phyloP scores from a whole-genome alignment of 306 rosid species.

The Vigna radiata region DNA sequence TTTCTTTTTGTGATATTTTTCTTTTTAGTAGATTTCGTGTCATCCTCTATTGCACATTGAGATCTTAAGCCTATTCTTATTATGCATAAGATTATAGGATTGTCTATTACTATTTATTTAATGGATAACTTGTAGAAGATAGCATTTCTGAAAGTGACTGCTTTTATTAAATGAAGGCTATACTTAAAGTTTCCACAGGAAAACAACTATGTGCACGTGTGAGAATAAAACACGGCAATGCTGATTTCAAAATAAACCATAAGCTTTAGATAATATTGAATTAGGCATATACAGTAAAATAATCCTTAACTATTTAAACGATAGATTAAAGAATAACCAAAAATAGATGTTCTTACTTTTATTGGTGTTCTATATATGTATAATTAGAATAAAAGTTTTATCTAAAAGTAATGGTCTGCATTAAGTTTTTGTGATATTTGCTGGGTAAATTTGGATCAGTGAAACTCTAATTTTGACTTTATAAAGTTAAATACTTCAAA shows the following conservation, averaged over 20 bases:
- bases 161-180: background rate
- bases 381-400: too few relatives aligned
- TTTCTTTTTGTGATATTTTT: background rate
- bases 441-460: background rate
- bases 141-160: background rate
- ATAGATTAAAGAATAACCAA: too few relatives aligned
- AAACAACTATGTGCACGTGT: background rate
- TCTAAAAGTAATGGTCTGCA: background rate
- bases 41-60: slow-evolving; percentile 1
- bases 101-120: background rate
- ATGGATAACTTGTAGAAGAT: background rate
- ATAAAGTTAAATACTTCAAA: too few relatives aligned
- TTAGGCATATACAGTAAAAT: background rate
- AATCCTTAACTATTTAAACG: background rate
- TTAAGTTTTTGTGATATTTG: too few relatives aligned
- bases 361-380: background rate
- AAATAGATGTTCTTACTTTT: too few relatives aligned
- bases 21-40: slow-evolving; percentile 1
- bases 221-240: background rate
- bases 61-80: slow-evolving; percentile 21
- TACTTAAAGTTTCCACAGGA: background rate
- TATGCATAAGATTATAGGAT: background rate
- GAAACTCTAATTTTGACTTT: background rate
- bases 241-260: background rate
- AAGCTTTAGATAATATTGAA: background rate